These are phyloP conservation scores for Saccharomycopsis sp. DNA, from an alignment of 805 yeast genomes.

Conservation along the genomic window DNA sequence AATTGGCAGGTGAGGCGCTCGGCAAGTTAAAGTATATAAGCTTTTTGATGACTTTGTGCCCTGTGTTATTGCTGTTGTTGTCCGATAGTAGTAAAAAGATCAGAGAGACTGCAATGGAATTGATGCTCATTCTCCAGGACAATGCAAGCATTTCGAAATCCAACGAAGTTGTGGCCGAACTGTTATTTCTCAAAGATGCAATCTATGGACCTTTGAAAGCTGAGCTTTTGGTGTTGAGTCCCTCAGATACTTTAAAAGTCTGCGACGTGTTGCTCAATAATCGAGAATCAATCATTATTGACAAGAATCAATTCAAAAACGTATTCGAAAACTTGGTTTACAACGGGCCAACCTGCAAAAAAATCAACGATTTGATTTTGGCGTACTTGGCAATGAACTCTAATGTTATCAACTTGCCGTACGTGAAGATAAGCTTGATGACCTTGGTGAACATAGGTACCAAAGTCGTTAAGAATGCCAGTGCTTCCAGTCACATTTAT, in stretches of 20 bases:
- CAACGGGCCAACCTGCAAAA: conserved; percentile 32
- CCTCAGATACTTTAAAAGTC: conserved; percentile 51
- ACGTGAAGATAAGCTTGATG: conserved; percentile 45
- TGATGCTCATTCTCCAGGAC: conserved; percentile 38
- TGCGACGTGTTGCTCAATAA: conserved; percentile 32
- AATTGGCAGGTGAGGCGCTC: conserved; percentile 26
- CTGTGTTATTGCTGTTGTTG: conserved; percentile 47
- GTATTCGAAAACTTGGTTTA: conserved; percentile 27
- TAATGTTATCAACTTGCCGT: conserved; percentile 39
- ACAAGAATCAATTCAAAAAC: conserved; percentile 37
- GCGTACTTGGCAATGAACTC: conserved; percentile 70
- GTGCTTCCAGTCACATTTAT: conserved; percentile 39
- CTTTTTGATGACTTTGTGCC: conserved; percentile 44
- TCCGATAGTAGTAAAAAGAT: conserved; percentile 41
- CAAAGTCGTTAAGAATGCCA: conserved; percentile 32
- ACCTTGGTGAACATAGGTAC: conserved; percentile 33
- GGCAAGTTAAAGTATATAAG: background rate
- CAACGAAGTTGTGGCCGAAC: conserved; percentile 21
- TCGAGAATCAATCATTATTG: conserved; percentile 39
- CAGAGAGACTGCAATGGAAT: conserved; percentile 46
- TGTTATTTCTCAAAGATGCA: conserved; percentile 36
- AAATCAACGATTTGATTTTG: conserved; percentile 47
- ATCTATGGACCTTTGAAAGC: conserved; percentile 62
- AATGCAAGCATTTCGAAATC: conserved; percentile 26
- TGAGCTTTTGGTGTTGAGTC: conserved; percentile 47